A percentile compares a stretch with the other conserved stretches of the same genome.
phyloP scores from a whole-genome alignment of 2,329 filamentous ascomycete species.

The Penicillium sp. region DNA sequence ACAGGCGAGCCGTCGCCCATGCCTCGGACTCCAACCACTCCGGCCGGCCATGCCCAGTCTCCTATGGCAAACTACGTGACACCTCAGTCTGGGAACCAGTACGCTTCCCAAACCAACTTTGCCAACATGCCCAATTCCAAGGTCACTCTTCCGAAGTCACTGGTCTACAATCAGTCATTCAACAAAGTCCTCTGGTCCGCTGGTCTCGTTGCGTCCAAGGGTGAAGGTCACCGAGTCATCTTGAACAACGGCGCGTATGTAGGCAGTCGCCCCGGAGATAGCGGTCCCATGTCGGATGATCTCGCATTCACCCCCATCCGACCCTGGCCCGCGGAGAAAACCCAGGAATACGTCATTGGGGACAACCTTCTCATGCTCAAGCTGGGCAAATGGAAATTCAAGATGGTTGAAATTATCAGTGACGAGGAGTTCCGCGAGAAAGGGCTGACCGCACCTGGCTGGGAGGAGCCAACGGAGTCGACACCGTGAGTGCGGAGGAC shows the following conservation, averaged over 20 bases:
- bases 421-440: constrained; percentile 52
- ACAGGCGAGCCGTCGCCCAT: constrained; percentile 36
- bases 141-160: constrained; percentile 49
- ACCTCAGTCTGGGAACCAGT: constrained; percentile 37
- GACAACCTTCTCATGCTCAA: constrained; percentile 54
- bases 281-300: constrained; percentile 42
- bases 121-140: constrained; percentile 38
- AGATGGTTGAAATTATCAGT: constrained; percentile 54
- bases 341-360: constrained; percentile 51
- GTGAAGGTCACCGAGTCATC: constrained; percentile 53
- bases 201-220: constrained; percentile 51
- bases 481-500: constrained; percentile 3
- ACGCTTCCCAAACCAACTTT: constrained; percentile 41
- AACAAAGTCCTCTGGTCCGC: constrained; percentile 52
- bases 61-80: constrained; percentile 28
- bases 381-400: constrained; percentile 60
- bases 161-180: constrained; percentile 50
- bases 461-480: constrained; percentile 38
- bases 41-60: constrained; percentile 20
- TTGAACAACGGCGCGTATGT: constrained; percentile 52
- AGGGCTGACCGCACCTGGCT: constrained; percentile 51
- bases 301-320: constrained; percentile 53
- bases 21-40: constrained; percentile 18
- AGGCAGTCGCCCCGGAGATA: constrained; percentile 41
- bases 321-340: constrained; percentile 42